Evolutionary conservation across 106 monocot genomes (phyloP).

Genomic region (Alisma plantagoaquatica): DNA sequence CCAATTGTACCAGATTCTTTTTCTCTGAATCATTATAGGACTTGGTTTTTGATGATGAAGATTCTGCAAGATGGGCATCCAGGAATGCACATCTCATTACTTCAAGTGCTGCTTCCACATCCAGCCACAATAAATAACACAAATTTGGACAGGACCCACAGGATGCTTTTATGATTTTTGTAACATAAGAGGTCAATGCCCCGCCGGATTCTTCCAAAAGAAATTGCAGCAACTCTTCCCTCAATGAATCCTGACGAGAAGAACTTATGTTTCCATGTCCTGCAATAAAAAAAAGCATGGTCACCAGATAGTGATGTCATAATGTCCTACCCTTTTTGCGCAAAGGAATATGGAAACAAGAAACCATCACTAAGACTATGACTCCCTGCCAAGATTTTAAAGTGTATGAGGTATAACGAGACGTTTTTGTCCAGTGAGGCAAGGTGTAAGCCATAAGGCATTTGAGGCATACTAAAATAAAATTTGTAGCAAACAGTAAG

Average conservation of each 20-base stretch:
- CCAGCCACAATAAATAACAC: conserved; percentile 66
- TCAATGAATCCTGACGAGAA: conserved; percentile 41
- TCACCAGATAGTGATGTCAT: no score
- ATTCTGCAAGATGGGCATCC: conserved; percentile 10
- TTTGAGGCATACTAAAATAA: no score
- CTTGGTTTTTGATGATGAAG: conserved; percentile 1
- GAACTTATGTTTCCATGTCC: conserved; percentile 72
- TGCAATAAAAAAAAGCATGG: conserved; percentile 33
- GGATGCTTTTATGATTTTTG: conserved; percentile 41
- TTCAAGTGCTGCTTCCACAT: conserved; percentile 81
- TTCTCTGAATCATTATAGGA: conserved; percentile 12
- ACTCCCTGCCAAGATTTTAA: no score
- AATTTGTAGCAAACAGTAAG: no score
- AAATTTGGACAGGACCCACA: conserved; percentile 61
- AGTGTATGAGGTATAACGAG: no score
- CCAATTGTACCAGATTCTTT: conserved; percentile 47
- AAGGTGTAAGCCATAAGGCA: no score
- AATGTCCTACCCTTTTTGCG: no score
- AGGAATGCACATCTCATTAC: conserved; percentile 65
- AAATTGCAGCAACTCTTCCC: conserved; percentile 70
- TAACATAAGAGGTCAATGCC: conserved; percentile 26
- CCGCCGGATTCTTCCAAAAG: conserved; percentile 68
- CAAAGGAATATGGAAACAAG: no score
- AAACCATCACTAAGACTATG: no score
- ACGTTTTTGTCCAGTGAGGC: no score